Evolutionary conservation across 805 yeast genomes (phyloP).

Genomic region (Pichia gijzeniarum): DNA sequence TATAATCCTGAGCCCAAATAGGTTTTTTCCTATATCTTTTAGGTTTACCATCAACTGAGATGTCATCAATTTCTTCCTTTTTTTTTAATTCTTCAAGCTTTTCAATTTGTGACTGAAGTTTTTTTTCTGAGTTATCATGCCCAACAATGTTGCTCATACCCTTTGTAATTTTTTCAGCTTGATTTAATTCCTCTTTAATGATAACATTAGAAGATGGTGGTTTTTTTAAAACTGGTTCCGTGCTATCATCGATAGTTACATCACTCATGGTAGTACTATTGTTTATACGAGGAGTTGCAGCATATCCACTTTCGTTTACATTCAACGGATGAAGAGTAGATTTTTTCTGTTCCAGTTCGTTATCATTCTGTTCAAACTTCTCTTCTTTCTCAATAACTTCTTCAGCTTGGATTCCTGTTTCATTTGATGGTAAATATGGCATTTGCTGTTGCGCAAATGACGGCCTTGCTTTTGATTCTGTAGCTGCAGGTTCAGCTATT

Average conservation of each 20-base stretch:
- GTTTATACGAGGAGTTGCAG: slow-evolving; percentile 4
- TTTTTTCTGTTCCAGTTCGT: neutral
- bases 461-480: neutral
- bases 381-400: neutral
- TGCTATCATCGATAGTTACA: no score
- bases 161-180: slow-evolving; percentile 2
- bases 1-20: slow-evolving; percentile 78
- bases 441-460: neutral
- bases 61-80: slow-evolving; percentile 12
- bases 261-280: slow-evolving; percentile 27
- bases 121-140: slow-evolving; percentile 3
- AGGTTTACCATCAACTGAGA: slow-evolving; percentile 38
- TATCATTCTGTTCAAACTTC: neutral
- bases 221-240: slow-evolving; percentile 26
- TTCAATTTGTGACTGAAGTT: slow-evolving; percentile 22
- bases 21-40: slow-evolving; percentile 61
- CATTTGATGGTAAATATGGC: slow-evolving; percentile 3
- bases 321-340: no score
- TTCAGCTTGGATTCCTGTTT: neutral
- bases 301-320: neutral
- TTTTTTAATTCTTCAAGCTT: slow-evolving; percentile 29
- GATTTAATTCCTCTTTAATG: slow-evolving; percentile 34
- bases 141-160: neutral
- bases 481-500: neutral
- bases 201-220: neutral